Percentiles rank a stretch among this genome's conserved stretches.
Conservation (phyloP, 2,329 filamentous ascomycete species). For the Claviceps citrina region DNA sequence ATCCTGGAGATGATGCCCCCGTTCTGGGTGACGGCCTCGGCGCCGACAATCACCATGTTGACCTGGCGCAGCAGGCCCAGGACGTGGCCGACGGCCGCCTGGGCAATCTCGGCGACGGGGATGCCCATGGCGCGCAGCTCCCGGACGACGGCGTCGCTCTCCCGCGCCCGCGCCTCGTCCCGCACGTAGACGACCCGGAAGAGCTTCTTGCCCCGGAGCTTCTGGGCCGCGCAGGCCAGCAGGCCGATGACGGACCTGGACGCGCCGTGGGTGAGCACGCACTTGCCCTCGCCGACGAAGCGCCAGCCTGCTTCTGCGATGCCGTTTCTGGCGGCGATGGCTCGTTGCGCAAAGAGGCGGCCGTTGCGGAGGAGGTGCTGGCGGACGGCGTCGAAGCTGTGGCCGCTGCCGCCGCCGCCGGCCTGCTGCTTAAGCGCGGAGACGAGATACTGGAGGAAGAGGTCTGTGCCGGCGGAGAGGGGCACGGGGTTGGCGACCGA, state of each 20-base stretch:
- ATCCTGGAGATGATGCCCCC: constrained; percentile 82
- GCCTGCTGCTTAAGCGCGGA: constrained; percentile 47
- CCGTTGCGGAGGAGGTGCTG: constrained; percentile 76
- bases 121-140: constrained; percentile 59
- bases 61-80: constrained; percentile 43
- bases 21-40: constrained; percentile 85
- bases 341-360: constrained; percentile 69
- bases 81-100: constrained; percentile 60
- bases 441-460: constrained; percentile 90
- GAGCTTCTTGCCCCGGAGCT: constrained; percentile 41
- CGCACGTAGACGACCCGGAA: constrained; percentile 77
- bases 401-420: background rate
- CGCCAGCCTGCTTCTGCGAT: constrained; percentile 68
- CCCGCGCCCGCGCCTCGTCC: constrained; percentile 36
- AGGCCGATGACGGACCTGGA: constrained; percentile 70
- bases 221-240: constrained; percentile 50
- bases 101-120: constrained; percentile 51
- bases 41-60: constrained; percentile 50
- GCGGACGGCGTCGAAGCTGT: constrained; percentile 62
- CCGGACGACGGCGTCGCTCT: constrained; percentile 56
- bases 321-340: constrained; percentile 68
- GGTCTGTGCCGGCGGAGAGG: constrained; percentile 81
- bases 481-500: constrained; percentile 79
- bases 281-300: constrained; percentile 63
- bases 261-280: constrained; percentile 81